phyloP scores from a whole-genome alignment of 306 rosid species.

The Hippophae tibetana region DNA sequence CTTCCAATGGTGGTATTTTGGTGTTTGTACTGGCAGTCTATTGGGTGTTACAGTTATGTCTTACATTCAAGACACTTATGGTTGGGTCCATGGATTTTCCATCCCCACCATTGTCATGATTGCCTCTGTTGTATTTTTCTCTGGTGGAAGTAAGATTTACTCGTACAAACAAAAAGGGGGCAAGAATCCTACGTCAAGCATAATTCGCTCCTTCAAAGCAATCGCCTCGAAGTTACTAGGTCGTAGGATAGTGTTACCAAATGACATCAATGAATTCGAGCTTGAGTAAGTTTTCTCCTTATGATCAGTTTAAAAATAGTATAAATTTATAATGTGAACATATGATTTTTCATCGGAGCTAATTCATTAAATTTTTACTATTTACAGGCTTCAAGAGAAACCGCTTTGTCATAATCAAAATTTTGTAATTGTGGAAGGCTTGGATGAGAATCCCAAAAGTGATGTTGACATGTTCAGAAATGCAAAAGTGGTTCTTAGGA shows the following conservation, averaged over 20 bases:
- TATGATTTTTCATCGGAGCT: no score
- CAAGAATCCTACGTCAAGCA: constrained; percentile 22
- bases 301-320: no score
- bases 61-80: constrained; percentile 81
- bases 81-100: constrained; percentile 85
- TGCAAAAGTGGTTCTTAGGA: constrained; percentile 43
- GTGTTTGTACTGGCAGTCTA: constrained; percentile 73
- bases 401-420: constrained; percentile 49
- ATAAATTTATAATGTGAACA: no score
- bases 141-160: constrained; percentile 59
- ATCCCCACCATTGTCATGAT: constrained; percentile 72
- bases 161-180: constrained; percentile 31
- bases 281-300: constrained; percentile 57
- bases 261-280: constrained; percentile 38
- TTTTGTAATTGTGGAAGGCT: constrained; percentile 23
- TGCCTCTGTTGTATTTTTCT: constrained; percentile 42
- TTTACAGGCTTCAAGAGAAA: constrained; percentile 67
- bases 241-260: constrained; percentile 34
- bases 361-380: not conserved
- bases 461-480: constrained; percentile 26
- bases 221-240: constrained; percentile 42
- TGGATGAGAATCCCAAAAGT: constrained; percentile 27
- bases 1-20: constrained; percentile 91
- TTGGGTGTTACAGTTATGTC: constrained; percentile 85
- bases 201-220: constrained; percentile 40